phyloP scores from a whole-genome alignment of 371 early-diverging fungal genomes.

The Zopfochytrium polystomum region DNA sequence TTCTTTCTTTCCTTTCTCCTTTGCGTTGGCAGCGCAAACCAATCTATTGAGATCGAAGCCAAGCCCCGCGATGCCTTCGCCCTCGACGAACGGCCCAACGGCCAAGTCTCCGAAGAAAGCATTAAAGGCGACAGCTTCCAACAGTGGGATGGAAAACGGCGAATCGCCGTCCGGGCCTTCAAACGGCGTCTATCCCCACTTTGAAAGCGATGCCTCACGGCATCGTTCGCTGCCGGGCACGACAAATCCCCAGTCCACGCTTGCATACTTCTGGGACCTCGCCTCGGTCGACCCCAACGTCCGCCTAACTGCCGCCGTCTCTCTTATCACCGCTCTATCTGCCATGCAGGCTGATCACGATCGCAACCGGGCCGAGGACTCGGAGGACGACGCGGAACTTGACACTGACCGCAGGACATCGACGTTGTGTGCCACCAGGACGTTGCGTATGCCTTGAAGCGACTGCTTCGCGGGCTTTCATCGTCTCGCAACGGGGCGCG shows the following conservation, averaged over 20 bases:
- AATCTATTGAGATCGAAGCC: not conserved
- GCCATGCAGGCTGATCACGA: slow-evolving; percentile 46
- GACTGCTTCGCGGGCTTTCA: slow-evolving; percentile 83
- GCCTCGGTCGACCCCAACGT: slow-evolving; percentile 61
- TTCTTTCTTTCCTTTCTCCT: slow-evolving; percentile 27
- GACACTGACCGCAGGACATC: too few relatives aligned
- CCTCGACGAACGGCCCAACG: too few relatives aligned
- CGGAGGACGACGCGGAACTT: slow-evolving; percentile 33
- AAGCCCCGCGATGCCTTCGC: not conserved
- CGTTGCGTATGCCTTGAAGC: slow-evolving; percentile 82
- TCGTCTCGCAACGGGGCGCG: slow-evolving; percentile 86
- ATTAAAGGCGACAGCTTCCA: too few relatives aligned
- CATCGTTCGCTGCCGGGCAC: too few relatives aligned
- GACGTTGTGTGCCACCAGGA: slow-evolving; percentile 67
- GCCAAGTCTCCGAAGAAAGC: too few relatives aligned
- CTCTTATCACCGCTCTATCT: slow-evolving; percentile 52
- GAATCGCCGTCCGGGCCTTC: too few relatives aligned
- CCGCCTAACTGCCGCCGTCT: slow-evolving; percentile 58
- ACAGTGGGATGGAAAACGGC: too few relatives aligned
- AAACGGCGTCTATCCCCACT: too few relatives aligned
- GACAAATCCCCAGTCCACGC: too few relatives aligned
- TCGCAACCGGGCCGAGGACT: slow-evolving; percentile 24
- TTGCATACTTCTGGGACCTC: slow-evolving; percentile 60
- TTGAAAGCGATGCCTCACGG: too few relatives aligned
- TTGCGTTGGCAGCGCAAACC: slow-evolving; percentile 4